Base-by-base conservation (phyloP, 106 monocot genomes). In the Narthecium ossifragum region DNA sequence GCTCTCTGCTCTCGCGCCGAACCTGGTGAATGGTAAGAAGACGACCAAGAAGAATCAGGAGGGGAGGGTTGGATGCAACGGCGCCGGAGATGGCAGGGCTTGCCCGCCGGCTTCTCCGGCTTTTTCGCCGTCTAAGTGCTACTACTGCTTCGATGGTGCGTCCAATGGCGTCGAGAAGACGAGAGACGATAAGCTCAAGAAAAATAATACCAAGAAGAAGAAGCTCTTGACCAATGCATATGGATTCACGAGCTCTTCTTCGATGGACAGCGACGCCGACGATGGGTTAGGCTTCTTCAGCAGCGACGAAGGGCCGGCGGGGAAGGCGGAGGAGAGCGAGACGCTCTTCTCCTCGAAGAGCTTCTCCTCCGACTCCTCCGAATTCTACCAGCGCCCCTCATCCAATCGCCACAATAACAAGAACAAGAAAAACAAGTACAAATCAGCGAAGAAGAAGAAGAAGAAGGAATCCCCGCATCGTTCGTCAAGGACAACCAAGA, bases 291-390 rank as follows among this genome's bases (percentile, higher is more conserved):
- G 57, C 5, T 56, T 78, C 27, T 73, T 73, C 36, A 75, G 75
- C 57, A 69, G 71, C 34, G 63, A 57, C 8, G 76, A 68, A 34
- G 40, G 27, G 17, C 18, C 6, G 4, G 1, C 36, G 25, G 59
- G 46, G 22, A 59, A 69, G 17, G 73, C 62, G 62, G 65, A 31
- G 28, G 79, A 68, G 36, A 51, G 63, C 11, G 65, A 81, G 39
- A 55, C 75, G 6, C 65, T 81, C 64, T 71, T 86, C 63, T 81
- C 81, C 0, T 86, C 86, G 22, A 67, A 63, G 55, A 86, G 91
- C 77, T 86, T 92, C 73, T 83, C 85, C 27, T 83, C 80, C 15
- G 86, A 83, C 26, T 86, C 86, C 20, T 86, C 78, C 8, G 80
- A 69, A 34, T 77, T 86, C 78, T 83, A 86, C 72, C 73, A 69